These are phyloP conservation scores for Styphnolobium japonicum DNA, from an alignment of 306 rosid genomes.

Conservation along the genomic window DNA sequence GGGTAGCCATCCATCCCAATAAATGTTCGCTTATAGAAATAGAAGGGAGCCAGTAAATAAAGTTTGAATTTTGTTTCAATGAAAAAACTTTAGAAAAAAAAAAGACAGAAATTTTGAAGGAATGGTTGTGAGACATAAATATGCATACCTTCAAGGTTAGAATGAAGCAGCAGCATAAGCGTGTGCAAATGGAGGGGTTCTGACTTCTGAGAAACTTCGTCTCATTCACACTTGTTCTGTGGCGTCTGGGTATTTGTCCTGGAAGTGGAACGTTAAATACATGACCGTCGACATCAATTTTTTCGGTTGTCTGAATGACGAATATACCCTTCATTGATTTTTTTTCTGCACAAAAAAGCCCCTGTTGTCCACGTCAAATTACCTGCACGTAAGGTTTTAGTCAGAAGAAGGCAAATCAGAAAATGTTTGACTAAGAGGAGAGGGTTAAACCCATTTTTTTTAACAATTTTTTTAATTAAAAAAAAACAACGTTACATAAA, in stretches of 20 bases:
- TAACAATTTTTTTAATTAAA: too few species aligned
- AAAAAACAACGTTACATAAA: too few species aligned
- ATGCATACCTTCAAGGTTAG: constrained; percentile 35
- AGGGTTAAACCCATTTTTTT: too few species aligned
- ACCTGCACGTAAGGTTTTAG: background rate
- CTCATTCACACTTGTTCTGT: constrained; percentile 22
- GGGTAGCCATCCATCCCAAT: constrained; percentile 61
- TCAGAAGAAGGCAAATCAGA: constrained; percentile 12
- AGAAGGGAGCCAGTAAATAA: constrained; percentile 4
- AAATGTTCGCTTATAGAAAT: constrained; percentile 49
- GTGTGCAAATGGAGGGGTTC: background rate
- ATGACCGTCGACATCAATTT: constrained; percentile 18
- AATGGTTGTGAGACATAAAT: constrained; percentile 24
- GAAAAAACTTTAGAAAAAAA: background rate
- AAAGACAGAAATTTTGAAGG: background rate
- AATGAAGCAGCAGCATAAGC: background rate
- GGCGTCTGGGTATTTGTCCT: constrained; percentile 4
- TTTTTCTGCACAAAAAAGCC: background rate
- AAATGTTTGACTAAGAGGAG: constrained; percentile 8
- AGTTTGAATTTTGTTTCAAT: background rate
- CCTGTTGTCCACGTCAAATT: background rate
- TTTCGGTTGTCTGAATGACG: background rate
- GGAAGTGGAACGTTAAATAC: background rate
- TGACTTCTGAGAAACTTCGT: background rate
- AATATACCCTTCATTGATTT: background rate